Evolutionary conservation across 2,329 filamentous ascomycete genomes (phyloP).

Genomic region (Cladosporium sp.): DNA sequence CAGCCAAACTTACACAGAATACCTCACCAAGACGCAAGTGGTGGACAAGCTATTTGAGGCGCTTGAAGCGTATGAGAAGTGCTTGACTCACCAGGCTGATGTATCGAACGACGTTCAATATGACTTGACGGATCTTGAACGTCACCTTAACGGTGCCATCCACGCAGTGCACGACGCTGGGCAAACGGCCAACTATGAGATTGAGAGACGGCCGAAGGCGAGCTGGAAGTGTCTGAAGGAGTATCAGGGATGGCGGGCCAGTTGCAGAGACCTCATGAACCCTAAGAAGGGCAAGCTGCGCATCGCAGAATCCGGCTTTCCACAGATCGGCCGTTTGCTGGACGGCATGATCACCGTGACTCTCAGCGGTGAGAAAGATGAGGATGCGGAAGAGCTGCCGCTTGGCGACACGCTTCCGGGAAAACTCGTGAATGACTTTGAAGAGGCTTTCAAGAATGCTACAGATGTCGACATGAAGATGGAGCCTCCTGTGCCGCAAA

Average conservation of each 20-base stretch:
- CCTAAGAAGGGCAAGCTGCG: not conserved
- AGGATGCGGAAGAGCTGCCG: not conserved
- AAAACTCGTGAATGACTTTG: not conserved
- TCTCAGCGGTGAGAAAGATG: not conserved
- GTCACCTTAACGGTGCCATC: not conserved
- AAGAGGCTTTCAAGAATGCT: not conserved
- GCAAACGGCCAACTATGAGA: not conserved
- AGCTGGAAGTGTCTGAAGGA: conserved; percentile 4
- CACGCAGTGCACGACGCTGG: not conserved
- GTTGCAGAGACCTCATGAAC: not conserved
- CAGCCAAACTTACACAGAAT: not conserved
- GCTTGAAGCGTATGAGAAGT: conserved; percentile 1
- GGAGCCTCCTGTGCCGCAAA: not conserved
- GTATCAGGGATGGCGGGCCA: not conserved
- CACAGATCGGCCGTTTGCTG: not conserved
- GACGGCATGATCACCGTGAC: not conserved
- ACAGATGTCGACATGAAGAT: not conserved
- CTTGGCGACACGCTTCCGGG: not conserved
- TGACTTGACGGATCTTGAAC: not conserved
- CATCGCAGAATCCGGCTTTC: not conserved
- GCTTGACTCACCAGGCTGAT: conserved; percentile 1
- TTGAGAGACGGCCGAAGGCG: not conserved
- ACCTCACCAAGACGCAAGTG: not conserved
- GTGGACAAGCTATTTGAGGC: conserved; percentile 1
- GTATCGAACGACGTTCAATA: not conserved